phyloP scores from a whole-genome alignment of 1,284 basidiomycete species.

The Thelephora terrestris region DNA sequence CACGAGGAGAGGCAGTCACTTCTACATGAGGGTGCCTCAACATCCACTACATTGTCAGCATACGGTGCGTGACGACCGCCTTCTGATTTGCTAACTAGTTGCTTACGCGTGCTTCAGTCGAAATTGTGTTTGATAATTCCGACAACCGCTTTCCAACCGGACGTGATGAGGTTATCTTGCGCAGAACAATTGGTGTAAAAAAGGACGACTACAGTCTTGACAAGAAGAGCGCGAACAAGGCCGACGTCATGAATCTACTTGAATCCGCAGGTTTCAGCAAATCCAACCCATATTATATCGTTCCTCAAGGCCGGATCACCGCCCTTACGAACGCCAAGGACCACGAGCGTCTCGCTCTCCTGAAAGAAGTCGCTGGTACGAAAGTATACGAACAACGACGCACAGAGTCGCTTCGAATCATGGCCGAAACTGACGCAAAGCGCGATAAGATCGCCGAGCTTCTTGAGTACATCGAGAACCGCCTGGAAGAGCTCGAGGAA shows the following conservation, averaged over 20 bases:
- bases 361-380: slow-evolving; percentile 98
- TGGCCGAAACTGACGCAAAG: slow-evolving; percentile 94
- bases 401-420: slow-evolving; percentile 86
- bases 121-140: slow-evolving; percentile 83
- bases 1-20: slow-evolving; percentile 89
- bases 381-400: slow-evolving; percentile 97
- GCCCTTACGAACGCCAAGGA: slow-evolving; percentile 97
- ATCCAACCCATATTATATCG: slow-evolving; percentile 98
- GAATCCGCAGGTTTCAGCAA: slow-evolving; percentile 96
- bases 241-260: slow-evolving; percentile 93
- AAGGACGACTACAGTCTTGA: slow-evolving; percentile 99
- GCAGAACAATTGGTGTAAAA: slow-evolving; percentile 93
- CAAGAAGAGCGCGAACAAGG: slow-evolving; percentile 91
- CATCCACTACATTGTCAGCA: slow-evolving; percentile 85
- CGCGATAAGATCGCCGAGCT: slow-evolving; percentile 87
- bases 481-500: slow-evolving; percentile 86
- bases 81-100: not conserved
- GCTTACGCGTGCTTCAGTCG: slow-evolving; percentile 35
- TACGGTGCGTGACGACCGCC: slow-evolving; percentile 50
- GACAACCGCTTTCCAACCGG: slow-evolving; percentile 90
- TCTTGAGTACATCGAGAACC: slow-evolving; percentile 84
- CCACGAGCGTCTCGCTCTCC: slow-evolving; percentile 81
- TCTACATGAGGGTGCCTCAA: slow-evolving; percentile 87
- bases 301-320: slow-evolving; percentile 95
- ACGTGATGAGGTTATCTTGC: slow-evolving; percentile 74